phyloP scores from a whole-genome alignment of 495 filamentous ascomycete genomes.

The Stereocaulon alpinum region DNA sequence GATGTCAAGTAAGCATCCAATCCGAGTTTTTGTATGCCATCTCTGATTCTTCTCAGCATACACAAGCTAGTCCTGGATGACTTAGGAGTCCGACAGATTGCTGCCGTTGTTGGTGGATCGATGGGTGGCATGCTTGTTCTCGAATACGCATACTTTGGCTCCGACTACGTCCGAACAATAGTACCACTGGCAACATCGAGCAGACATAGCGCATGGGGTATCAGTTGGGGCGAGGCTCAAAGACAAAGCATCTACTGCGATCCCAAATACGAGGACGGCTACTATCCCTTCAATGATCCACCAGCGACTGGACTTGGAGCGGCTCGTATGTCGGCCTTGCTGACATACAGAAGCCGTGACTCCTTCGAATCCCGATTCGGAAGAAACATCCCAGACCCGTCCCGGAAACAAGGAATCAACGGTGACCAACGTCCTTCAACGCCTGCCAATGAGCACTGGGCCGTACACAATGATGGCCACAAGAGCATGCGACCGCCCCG shows the following conservation, averaged over 20 bases:
- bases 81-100: slow-evolving; percentile 75
- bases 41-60: slow-evolving; percentile 45
- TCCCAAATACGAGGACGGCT: slow-evolving; percentile 95
- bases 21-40: background rate
- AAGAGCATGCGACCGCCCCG: slow-evolving; percentile 39
- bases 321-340: slow-evolving; percentile 88
- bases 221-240: slow-evolving; percentile 97
- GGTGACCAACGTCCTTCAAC: slow-evolving; percentile 51
- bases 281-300: slow-evolving; percentile 76
- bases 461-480: slow-evolving; percentile 94
- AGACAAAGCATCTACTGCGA: slow-evolving; percentile 97
- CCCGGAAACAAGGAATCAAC: slow-evolving; percentile 67
- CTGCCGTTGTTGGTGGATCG: slow-evolving; percentile 88
- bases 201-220: slow-evolving; percentile 95
- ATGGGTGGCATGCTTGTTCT: slow-evolving; percentile 97
- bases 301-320: slow-evolving; percentile 80
- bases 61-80: slow-evolving; percentile 89
- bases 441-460: slow-evolving; percentile 74
- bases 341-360: slow-evolving; percentile 92
- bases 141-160: slow-evolving; percentile 94
- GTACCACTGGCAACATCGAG: slow-evolving; percentile 93
- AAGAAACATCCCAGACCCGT: slow-evolving; percentile 79
- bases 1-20: slow-evolving; percentile 67
- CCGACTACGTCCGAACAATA: slow-evolving; percentile 83
- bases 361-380: slow-evolving; percentile 95